Evolutionary conservation across 768 basidiomycete species (phyloP).

Genomic region (Lactarius hatsudake): DNA sequence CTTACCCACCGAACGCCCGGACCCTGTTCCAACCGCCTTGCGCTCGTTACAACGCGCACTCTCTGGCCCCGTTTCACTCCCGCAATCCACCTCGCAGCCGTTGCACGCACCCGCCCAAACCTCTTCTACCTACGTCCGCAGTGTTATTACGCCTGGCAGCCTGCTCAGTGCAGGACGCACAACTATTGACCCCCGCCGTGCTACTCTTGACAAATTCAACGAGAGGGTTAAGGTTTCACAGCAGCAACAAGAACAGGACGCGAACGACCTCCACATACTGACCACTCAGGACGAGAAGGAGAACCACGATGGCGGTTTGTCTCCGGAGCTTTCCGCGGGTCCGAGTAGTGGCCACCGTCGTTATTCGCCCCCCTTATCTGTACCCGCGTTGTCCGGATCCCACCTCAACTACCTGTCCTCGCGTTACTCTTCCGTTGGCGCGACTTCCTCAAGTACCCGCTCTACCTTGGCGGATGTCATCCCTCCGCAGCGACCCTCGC

Average conservation of each 20-base stretch:
- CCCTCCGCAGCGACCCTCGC: slow-evolving; percentile 27
- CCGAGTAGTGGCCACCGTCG: slow-evolving; percentile 18
- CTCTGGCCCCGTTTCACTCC: slow-evolving; percentile 49
- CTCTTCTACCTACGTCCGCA: slow-evolving; percentile 28
- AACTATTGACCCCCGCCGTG: slow-evolving; percentile 37
- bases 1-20: slow-evolving; percentile 26
- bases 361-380: slow-evolving; percentile 24
- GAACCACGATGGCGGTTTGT: slow-evolving; percentile 18
- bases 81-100: slow-evolving; percentile 34
- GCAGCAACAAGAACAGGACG: slow-evolving; percentile 22
- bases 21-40: slow-evolving; percentile 31
- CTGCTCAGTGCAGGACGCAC: slow-evolving; percentile 38
- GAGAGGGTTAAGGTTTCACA: slow-evolving; percentile 31
- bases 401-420: slow-evolving; percentile 13
- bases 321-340: slow-evolving; percentile 1
- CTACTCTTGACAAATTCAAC: slow-evolving; percentile 39
- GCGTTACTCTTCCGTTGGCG: slow-evolving; percentile 11
- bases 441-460: slow-evolving; percentile 20
- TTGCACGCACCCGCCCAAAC: slow-evolving; percentile 31
- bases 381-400: slow-evolving; percentile 10
- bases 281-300: slow-evolving; percentile 28
- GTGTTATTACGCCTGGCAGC: slow-evolving; percentile 29
- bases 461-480: slow-evolving; percentile 26
- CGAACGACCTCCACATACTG: slow-evolving; percentile 27
- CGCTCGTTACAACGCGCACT: slow-evolving; percentile 66